Evolutionary conservation across 129 eudicot species (phyloP), one percentile per base, ranked within the genome.

Genomic region (Heracleum sosnowskyi): DNA sequence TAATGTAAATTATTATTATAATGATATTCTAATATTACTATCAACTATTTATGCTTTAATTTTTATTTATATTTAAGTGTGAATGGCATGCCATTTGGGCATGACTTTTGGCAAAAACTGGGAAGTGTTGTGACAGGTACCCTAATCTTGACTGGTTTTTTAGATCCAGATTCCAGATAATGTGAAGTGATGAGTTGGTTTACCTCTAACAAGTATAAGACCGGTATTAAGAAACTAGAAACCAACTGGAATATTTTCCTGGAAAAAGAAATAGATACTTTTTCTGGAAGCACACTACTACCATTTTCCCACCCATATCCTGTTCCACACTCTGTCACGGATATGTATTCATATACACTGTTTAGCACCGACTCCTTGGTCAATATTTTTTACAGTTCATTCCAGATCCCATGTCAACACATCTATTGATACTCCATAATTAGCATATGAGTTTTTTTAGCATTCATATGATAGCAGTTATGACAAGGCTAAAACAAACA

Each of bases 391-490:
- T 9, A 60, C 33, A n/a, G 1, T 49, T n/a, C 13, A n/a, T 60
- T n/a, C 33, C 68, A 60, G 33, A 33, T 10, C 33, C 33, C 33
- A 60, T 28, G 68, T 60, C 33, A n/a, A 60, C 4, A 60, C 33
- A 60, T 60, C 17, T n/a, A 60, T 7, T 53, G 17, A 26, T 60
- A 22, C 68, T 60, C 68, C 68, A 26, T 33, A 66, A 33, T 64
- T 29, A 31, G 70, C 55, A 46, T 42, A n/a, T 24, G 4, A 26
- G 34, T 26, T 26, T 35, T 47, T 0, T 36, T 7, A 49, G 2
- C 18, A 24, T 68, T 45, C 78, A 73, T 16, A 53, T n/a, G 73
- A 72, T 39, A 15, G 73, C 44, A 80, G 72, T 29, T 69, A 46
- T 35, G 15, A 42, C 35, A 20, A 31, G 15, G 37, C 29, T 6